Evolutionary conservation across 148 eudicot species (phyloP), one percentile per base, ranked within the genome.

Genomic region (Dianthus caryophyllus): DNA sequence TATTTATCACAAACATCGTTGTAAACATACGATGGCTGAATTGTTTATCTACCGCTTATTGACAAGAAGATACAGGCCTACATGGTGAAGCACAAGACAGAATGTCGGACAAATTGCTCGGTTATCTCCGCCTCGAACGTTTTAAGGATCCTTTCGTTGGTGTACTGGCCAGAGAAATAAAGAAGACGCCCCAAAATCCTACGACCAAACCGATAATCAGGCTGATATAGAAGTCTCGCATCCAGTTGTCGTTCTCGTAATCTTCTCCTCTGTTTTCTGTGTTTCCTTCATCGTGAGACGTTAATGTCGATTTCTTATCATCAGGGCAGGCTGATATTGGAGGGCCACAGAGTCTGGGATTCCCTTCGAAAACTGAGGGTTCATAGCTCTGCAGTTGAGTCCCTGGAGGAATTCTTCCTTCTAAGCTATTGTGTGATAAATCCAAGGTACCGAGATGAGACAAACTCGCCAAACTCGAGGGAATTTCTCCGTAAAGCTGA

Each of bases 281-380:
- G 16, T 14, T 44, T 24, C 31, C 41, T 21, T 70, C 59, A 29
- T 27, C 36, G 14, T 22, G 55, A 75, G 74, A 61, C 48, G 30
- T 14, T 41, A 13, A 11, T 53, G 31, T 55, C 16, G 36, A 16
- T 7, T 12, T 18, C 57, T 67, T 6, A n/a, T 73, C 74, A 8
- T 65, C 71, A 7, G 72, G 61, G 27, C 79, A 81, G 24, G 24
- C 10, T 5, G 30, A 12, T 17, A 86, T 65, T 22, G 84, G 87
- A 59, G 65, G 52, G 47, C 90, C 87, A 65, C 85, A 86, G 25
- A 86, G 84, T 11, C 53, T 64, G 1, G 68, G 70, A 25, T 86
- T 86, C 17, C 87, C 87, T 0, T 2, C 73, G 66, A 69, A 86
- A 13, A 71, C 26, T 8, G 78, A 65, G 8, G 64, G 50, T 3